Conservation (phyloP, 805 yeast species). For the Kuraishia hungarica region DNA sequence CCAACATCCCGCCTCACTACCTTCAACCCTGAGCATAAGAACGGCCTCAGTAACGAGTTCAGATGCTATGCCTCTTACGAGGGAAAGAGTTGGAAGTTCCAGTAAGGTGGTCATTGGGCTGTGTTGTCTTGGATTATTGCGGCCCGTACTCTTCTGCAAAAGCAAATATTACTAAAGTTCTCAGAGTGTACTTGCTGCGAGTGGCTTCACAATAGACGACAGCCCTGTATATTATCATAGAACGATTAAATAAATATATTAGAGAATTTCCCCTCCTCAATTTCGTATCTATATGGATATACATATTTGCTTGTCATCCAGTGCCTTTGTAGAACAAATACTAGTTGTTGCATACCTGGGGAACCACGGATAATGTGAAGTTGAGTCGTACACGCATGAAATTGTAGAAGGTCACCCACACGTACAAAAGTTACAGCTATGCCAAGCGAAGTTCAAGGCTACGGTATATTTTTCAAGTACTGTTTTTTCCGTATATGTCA, state of each 20-base stretch:
- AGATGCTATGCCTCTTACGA: slow-evolving; percentile 78
- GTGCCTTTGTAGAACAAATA: not conserved
- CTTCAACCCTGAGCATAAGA: slow-evolving; percentile 73
- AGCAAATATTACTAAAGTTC: no score
- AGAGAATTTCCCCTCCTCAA: no score
- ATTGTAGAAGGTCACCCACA: not conserved
- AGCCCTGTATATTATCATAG: not conserved
- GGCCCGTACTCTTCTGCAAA: no score
- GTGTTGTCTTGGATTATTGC: no score
- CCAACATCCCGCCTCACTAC: slow-evolving; percentile 58
- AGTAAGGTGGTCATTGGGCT: not conserved
- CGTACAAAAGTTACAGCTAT: no score
- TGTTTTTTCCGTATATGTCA: no score
- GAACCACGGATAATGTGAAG: not conserved
- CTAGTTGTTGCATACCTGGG: not conserved
- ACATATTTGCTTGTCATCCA: no score
- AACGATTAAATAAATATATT: not conserved
- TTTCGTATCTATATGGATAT: no score
- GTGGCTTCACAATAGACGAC: no score
- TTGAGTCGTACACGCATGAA: not conserved
- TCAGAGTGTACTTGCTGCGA: no score
- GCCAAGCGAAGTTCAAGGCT: not conserved
- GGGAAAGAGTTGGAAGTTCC: slow-evolving; percentile 57
- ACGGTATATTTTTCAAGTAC: not conserved
- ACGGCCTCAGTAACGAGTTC: slow-evolving; percentile 83